These are phyloP conservation scores for Aureobasidium sp. DNA, from an alignment of 2,329 filamentous ascomycete genomes.

Conservation along the genomic window DNA sequence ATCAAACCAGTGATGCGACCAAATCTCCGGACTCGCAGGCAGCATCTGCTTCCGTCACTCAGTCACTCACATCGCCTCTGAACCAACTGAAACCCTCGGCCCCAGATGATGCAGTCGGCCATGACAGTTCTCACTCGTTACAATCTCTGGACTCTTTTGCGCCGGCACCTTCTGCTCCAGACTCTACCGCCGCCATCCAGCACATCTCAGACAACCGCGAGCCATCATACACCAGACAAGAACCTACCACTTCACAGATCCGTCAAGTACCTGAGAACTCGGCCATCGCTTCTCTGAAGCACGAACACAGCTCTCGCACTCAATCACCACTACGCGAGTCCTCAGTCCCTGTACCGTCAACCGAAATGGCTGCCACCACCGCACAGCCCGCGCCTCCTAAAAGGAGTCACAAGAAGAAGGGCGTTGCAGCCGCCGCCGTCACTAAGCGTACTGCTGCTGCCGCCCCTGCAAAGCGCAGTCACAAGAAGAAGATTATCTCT, in stretches of 20 bases:
- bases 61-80: neutral
- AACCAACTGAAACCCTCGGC: neutral
- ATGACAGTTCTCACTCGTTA: conserved; percentile 3
- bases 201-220: conserved; percentile 26
- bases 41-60: neutral
- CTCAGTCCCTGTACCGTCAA: conserved; percentile 34
- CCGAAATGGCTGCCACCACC: conserved; percentile 26
- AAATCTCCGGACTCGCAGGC: neutral
- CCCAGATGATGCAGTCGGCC: neutral
- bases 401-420: conserved; percentile 40
- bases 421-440: conserved; percentile 38
- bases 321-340: conserved; percentile 34
- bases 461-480: conserved; percentile 13
- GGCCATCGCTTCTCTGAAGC: conserved; percentile 29
- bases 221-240: conserved; percentile 28
- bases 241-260: conserved; percentile 21
- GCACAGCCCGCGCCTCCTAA: conserved; percentile 35
- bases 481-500: conserved; percentile 32
- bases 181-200: neutral
- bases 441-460: conserved; percentile 33
- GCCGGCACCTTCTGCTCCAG: neutral
- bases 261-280: neutral
- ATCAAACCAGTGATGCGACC: neutral
- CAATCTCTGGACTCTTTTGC: neutral
- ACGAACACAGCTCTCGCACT: conserved; percentile 38